These are phyloP conservation scores for Protomyces gravidus DNA, from an alignment of 1,139 yeast species.

Conservation along the genomic window DNA sequence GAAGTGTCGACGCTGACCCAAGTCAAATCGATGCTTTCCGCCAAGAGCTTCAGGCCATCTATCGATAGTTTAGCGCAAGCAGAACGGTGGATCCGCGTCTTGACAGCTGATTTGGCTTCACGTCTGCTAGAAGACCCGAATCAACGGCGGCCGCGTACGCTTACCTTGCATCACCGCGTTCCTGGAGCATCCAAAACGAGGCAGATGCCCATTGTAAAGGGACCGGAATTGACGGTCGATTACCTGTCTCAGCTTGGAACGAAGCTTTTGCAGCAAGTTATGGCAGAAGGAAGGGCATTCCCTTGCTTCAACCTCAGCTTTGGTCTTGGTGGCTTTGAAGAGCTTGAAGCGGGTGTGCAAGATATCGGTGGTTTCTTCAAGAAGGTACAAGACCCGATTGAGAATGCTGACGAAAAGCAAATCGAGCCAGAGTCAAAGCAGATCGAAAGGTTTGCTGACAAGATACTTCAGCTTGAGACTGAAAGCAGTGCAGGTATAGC, in stretches of 20 bases:
- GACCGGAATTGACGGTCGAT: constrained; percentile 35
- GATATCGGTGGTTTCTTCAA: constrained; percentile 31
- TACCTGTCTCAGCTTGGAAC: constrained; percentile 37
- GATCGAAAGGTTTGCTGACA: not conserved
- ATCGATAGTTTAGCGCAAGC: constrained; percentile 57
- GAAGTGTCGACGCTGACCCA: constrained; percentile 58
- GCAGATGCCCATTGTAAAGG: constrained; percentile 32
- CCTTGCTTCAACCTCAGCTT: constrained; percentile 33
- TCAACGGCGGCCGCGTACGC: constrained; percentile 41
- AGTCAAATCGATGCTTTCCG: constrained; percentile 82
- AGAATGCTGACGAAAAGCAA: not conserved
- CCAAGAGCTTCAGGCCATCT: constrained; percentile 66
- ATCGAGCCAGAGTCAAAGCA: not conserved
- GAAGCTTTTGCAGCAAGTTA: constrained; percentile 36
- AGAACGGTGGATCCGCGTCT: constrained; percentile 74
- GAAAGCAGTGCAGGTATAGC: not conserved
- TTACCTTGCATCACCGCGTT: constrained; percentile 36
- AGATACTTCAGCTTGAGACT: not conserved
- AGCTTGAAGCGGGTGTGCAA: constrained; percentile 28
- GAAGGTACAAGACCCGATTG: not conserved
- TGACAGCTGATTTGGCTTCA: constrained; percentile 70
- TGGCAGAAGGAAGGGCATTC: constrained; percentile 30
- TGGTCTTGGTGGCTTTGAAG: constrained; percentile 33
- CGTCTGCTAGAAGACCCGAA: constrained; percentile 61
- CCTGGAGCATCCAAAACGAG: constrained; percentile 32